A percentile compares a stretch with the other conserved stretches of the same genome.
Evolutionary conservation across 2,329 filamentous ascomycete species (phyloP).

Genomic region (Orbilia ellipsospora): DNA sequence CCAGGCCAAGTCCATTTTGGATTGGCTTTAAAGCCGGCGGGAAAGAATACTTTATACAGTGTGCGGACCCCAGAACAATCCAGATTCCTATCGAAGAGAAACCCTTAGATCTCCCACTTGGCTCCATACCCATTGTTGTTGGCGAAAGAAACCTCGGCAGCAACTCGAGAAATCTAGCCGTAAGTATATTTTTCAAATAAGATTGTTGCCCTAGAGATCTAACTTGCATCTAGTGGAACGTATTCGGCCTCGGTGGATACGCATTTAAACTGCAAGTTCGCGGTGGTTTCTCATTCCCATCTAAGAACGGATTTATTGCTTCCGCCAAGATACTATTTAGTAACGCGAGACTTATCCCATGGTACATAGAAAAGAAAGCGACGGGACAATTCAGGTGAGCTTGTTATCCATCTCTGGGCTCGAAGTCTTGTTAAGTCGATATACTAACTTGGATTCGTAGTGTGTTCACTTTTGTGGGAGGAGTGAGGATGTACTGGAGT

Average conservation of each 20-base stretch:
- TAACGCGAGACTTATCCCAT: neutral
- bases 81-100: conserved; percentile 24
- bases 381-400: conserved; percentile 7
- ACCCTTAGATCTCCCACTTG: conserved; percentile 22
- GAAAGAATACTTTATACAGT: neutral
- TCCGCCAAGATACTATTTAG: conserved; percentile 20
- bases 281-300: conserved; percentile 18
- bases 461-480: neutral
- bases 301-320: neutral
- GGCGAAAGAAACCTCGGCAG: neutral
- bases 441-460: neutral
- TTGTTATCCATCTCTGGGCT: neutral
- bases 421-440: too few species aligned
- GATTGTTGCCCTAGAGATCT: too few species aligned
- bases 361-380: neutral
- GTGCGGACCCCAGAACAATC: neutral
- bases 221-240: conserved; percentile 19
- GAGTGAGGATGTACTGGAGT: conserved; percentile 18
- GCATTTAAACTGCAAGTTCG: conserved; percentile 12
- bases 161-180: conserved; percentile 3
- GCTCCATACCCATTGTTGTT: neutral
- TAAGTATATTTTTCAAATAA: conserved; percentile 10
- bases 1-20: neutral
- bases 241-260: neutral
- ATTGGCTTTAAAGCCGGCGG: neutral